Base-by-base conservation (phyloP, 2,329 filamentous ascomycete species). In the Penicillium sp. region DNA sequence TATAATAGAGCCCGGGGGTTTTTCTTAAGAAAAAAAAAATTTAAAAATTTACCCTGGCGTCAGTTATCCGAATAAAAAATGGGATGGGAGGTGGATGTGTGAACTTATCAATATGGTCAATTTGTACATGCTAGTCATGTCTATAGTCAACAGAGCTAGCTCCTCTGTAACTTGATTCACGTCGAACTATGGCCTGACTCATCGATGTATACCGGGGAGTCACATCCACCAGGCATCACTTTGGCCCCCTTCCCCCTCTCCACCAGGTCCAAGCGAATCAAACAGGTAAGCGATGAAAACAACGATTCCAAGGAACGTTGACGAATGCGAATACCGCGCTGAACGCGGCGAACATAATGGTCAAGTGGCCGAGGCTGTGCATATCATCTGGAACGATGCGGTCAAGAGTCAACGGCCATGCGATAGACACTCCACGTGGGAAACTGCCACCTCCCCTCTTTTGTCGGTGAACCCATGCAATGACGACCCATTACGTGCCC, bases 391-490 rank as follows among this genome's bases (percentile, higher is more conserved):
- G 36, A 9, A 28, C 15, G 13, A 41, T 21, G 26, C 33, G 28
- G 47, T 28, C 26, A 49, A 42, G 28, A 41, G 45, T 45, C 48
- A 57, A 51, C 56, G 53, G 47, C 45, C 46, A 49, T 57, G 44
- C 33, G 31, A 33, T 33, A 2, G 18, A 21, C 16, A 13, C 42
- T 23, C 29, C 59, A 61, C 59, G 59, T 62, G 59, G 59, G 59
- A 36, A 42, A 31, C 52, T 49, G 52, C 47, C 49, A 53, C 24
- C 18, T 51, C 31, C 39, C 41, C 28, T 53, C 31, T 43, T 43
- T 46, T 39, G 36, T 39, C 36, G 36, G 36, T 39, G 16, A 39
- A 39, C 8, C 16, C 34, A 21, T 38, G 16, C 34, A 38, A 38
- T 38, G 34, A 21, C 34, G 10, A 7, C 9, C 34, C 8, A 9